phyloP scores from a whole-genome alignment of 163 green algal genomes.

The Coccomyxa subellipsoidea region DNA sequence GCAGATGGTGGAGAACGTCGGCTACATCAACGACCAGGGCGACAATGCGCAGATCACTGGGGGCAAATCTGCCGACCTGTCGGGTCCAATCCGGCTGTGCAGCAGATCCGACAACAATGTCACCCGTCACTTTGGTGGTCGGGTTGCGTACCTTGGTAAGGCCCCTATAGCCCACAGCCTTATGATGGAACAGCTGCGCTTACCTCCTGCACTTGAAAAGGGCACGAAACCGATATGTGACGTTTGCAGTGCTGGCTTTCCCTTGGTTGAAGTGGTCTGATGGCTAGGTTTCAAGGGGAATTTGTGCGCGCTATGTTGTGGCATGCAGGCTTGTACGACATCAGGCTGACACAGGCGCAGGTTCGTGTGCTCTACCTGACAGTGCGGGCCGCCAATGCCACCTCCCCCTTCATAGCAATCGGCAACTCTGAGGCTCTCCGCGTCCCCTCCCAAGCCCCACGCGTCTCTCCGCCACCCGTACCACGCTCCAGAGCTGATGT shows the following conservation, averaged over 20 bases:
- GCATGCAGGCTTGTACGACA: slow-evolving; percentile 33
- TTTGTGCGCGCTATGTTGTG: no score
- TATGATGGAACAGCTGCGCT: background rate
- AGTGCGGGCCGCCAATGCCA: background rate
- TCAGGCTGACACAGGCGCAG: slow-evolving; percentile 5
- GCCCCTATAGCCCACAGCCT: background rate
- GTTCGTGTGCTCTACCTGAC: slow-evolving; percentile 15
- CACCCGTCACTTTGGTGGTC: slow-evolving; percentile 32
- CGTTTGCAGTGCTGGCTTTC: no score
- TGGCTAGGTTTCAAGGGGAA: background rate
- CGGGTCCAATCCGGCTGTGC: slow-evolving; percentile 40
- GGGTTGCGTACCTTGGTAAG: slow-evolving; percentile 30
- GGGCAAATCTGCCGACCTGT: slow-evolving; percentile 22
- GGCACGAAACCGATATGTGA: no score
- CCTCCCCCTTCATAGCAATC: background rate
- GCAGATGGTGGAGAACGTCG: background rate
- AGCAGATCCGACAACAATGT: slow-evolving; percentile 16
- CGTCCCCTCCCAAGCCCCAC: background rate
- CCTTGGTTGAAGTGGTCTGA: background rate
- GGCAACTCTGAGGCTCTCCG: background rate
- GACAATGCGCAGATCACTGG: slow-evolving; percentile 1
- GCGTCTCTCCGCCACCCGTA: background rate
- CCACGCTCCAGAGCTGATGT: background rate
- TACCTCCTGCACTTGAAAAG: no score
- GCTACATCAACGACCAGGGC: background rate